Evolutionary conservation across 148 eudicot species (phyloP), one percentile per base, ranked within the genome.

Genomic region (Camellia japonica): DNA sequence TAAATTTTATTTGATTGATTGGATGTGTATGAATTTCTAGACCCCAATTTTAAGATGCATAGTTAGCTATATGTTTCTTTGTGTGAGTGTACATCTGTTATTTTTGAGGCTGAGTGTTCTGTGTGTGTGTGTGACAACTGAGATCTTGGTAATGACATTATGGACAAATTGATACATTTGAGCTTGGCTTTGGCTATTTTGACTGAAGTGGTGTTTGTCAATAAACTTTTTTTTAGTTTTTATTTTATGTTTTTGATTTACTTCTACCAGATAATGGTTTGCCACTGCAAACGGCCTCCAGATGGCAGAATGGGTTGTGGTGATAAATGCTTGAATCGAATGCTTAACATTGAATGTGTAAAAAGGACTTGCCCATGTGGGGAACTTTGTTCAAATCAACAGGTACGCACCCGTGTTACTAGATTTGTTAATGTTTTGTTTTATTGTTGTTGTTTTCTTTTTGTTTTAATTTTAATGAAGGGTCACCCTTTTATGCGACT

Each of bases 291-390:
- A 86, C 85, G 88, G 78, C 89, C 99, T 20, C 76, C 56, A 68
- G 88, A 89, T 80, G 98, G 97, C 73, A 85, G 86, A 72, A 74
- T 89, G 86, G 99, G 99, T 63, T 96, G 99, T 89, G 90, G 95
- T 54, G 92, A 76, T 86, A 91, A 86, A 82, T 96, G 99, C 87
- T 82, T 96, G 87, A 96, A 96, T 85, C 89, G 98, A 76, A 92
- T 96, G 93, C 92, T 96, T 71, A 96, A 93, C 84, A 96, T 96
- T 41, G 99, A 96, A 87, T 96, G 99, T 80, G 91, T 92, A 79
- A 76, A 83, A 78, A 95, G 93, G 78, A 93, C 98, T 56, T 96
- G 99, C 81, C 99, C 99, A 74, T 93, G 99, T 86, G 95, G 97
- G 67, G 95, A 93, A 69, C 85, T 82, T 66, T 96, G 99, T 89